phyloP scores from a whole-genome alignment of 2,329 filamentous ascomycete genomes.

The Colletotrichum tofieldiae region DNA sequence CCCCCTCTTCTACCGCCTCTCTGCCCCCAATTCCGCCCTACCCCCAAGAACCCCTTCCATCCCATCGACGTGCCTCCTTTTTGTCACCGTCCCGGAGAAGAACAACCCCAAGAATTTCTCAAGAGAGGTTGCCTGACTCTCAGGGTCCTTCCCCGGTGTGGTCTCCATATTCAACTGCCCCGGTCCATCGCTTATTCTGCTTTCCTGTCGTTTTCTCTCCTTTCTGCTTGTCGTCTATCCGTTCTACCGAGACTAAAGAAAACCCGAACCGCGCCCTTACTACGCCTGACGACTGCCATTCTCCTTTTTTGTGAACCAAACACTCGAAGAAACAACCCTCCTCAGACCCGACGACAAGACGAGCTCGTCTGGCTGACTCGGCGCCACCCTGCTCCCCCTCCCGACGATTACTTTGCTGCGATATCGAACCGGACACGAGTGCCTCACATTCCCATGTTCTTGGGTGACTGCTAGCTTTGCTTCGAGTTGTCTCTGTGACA shows the following conservation, averaged over 20 bases:
- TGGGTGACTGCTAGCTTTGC: slow-evolving; percentile 48
- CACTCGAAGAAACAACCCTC: slow-evolving; percentile 12
- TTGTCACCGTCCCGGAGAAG: slow-evolving; percentile 5
- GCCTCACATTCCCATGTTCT: slow-evolving; percentile 51
- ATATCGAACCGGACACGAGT: slow-evolving; percentile 38
- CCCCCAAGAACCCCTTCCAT: slow-evolving; percentile 4
- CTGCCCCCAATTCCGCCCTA: slow-evolving; percentile 11
- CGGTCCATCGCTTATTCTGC: slow-evolving; percentile 44
- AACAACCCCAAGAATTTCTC: slow-evolving; percentile 19
- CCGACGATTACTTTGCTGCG: slow-evolving; percentile 26
- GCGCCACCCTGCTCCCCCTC: slow-evolving; percentile 9
- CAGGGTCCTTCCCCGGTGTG: slow-evolving; percentile 31
- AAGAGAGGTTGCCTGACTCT: slow-evolving; percentile 31
- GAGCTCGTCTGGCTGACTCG: slow-evolving; percentile 28
- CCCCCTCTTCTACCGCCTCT: slow-evolving; percentile 22
- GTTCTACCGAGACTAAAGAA: slow-evolving; percentile 16
- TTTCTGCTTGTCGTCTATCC: slow-evolving; percentile 47
- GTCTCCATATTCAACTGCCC: slow-evolving; percentile 31
- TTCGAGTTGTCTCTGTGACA: slow-evolving; percentile 53
- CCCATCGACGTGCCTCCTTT: slow-evolving; percentile 31
- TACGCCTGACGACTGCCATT: slow-evolving; percentile 29
- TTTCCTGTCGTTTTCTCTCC: slow-evolving; percentile 46
- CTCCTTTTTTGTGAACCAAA: slow-evolving; percentile 27
- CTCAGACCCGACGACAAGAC: slow-evolving; percentile 25
- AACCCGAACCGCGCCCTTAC: slow-evolving; percentile 6